Evolutionary conservation across 2,329 filamentous ascomycete species (phyloP).

Genomic region (Colletotrichum simmondsii): DNA sequence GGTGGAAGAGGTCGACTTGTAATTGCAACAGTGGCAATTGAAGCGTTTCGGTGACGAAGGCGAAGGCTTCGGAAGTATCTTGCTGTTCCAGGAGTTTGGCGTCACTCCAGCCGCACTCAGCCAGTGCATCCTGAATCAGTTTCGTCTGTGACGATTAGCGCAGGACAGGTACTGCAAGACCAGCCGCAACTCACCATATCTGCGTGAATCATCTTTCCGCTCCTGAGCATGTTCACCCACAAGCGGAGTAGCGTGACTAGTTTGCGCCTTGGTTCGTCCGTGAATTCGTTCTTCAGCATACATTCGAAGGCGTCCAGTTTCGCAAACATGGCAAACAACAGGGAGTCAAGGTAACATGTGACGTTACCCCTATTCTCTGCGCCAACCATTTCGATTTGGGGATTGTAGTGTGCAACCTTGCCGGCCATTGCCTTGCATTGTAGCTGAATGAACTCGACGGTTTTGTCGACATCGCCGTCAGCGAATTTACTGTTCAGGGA

Average conservation of each 20-base stretch:
- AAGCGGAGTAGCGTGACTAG: constrained; percentile 83
- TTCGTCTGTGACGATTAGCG: constrained; percentile 69
- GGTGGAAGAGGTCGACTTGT: constrained; percentile 95
- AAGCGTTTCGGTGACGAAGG: constrained; percentile 90
- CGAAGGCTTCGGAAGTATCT: constrained; percentile 95
- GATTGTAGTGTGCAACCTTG: constrained; percentile 79
- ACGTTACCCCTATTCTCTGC: constrained; percentile 87
- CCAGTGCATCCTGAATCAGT: constrained; percentile 83
- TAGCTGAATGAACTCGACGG: constrained; percentile 80
- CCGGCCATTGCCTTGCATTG: constrained; percentile 86
- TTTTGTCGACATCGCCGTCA: constrained; percentile 76
- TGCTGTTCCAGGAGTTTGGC: constrained; percentile 84
- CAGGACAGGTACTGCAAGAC: background rate
- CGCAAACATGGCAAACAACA: constrained; percentile 96
- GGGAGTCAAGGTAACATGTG: constrained; percentile 93
- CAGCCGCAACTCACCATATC: constrained; percentile 73
- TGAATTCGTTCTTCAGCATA: constrained; percentile 84
- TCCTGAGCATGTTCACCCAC: constrained; percentile 93
- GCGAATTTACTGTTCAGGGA: constrained; percentile 72
- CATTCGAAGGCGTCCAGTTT: constrained; percentile 91
- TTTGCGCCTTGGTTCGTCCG: constrained; percentile 76
- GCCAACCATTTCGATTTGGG: constrained; percentile 78
- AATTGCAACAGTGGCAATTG: constrained; percentile 88
- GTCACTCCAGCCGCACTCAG: constrained; percentile 89
- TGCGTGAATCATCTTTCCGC: constrained; percentile 84